Evolutionary conservation across 2,329 filamentous ascomycete species (phyloP).

Genomic region (Ceratocystis smalleyi): DNA sequence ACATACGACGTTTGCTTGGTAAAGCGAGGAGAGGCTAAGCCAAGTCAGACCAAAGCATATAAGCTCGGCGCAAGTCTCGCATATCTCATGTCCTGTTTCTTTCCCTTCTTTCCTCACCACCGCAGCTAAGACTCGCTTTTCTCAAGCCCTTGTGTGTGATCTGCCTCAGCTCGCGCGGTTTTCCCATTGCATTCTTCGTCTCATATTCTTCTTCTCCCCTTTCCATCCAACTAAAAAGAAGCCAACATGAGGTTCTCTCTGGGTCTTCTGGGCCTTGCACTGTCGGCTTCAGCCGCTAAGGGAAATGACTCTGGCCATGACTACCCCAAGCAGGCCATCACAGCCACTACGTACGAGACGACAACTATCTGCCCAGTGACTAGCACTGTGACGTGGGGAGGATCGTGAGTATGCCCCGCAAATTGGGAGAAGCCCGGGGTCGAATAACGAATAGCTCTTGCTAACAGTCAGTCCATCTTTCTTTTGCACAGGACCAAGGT

Average conservation of each 20-base stretch:
- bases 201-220: neutral
- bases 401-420: constrained; percentile 7
- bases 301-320: neutral
- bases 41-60: neutral
- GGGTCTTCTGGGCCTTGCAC: constrained; percentile 3
- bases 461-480: neutral
- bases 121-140: constrained; percentile 1
- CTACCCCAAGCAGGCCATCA: neutral
- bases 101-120: neutral
- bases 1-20: neutral
- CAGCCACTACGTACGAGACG: constrained; percentile 1
- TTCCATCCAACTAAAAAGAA: neutral
- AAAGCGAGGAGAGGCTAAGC: too few relatives aligned
- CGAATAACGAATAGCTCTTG: neutral
- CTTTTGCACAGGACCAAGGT: constrained; percentile 2
- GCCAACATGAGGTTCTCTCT: constrained; percentile 3
- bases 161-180: neutral
- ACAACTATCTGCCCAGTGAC: constrained; percentile 18
- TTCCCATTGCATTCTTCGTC: neutral
- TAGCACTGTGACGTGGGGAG: constrained; percentile 21
- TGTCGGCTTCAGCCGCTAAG: constrained; percentile 1
- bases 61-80: neutral
- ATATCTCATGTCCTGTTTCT: neutral
- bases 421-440: neutral
- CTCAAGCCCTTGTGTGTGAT: neutral